Evolutionary conservation across 1,284 basidiomycete genomes (phyloP), one percentile per base, ranked within the genome.

Genomic region (Cryptococcus sp.): DNA sequence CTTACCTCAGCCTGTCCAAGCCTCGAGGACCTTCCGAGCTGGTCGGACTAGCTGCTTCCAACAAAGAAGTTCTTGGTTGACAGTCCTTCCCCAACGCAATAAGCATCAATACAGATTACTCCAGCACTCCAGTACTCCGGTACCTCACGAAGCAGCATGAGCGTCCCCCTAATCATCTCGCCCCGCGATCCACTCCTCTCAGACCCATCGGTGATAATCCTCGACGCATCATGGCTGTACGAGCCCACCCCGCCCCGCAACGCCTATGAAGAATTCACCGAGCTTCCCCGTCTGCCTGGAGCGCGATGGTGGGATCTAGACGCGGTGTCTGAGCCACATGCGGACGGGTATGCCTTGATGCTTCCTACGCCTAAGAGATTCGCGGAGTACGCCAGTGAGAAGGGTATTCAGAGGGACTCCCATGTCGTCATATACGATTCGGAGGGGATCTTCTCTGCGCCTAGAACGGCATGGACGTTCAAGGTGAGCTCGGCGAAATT

Each of bases 151-250:
- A 16, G 19, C 39, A 49, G 16, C 17, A 54, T 54, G 57, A 11
- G 53, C 17, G 50, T 20, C 41, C 42, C 42, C 22, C 57, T 59
- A 22, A 52, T 55, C 57, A 51, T 59, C 47, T 20, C 48, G 10
- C 57, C 57, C 16, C 22, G 48, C 22, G 53, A 54, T 48, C 49
- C 57, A 8, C 20, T 51, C 48, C 22, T 51, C 16, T 19, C 48
- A 27, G 45, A 52, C 35, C 53, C 57, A n/a, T 39, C 42, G 16
- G 48, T 40, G 17, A 44, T 59, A 15, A 31, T 59, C 3, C 53
- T 59, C 31, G 57, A 59, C 48, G 57, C 57, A 15, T 51, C 57
- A n/a, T 59, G 53, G 53, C 53, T 59, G 16, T 59, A 55, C 45
- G 46, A 59, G 48, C 57, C 57, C 8, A 46, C 50, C 41, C 56